These are phyloP conservation scores for Cryptococcus floricola DNA, from an alignment of 1,284 basidiomycete species.

Conservation along the genomic window DNA sequence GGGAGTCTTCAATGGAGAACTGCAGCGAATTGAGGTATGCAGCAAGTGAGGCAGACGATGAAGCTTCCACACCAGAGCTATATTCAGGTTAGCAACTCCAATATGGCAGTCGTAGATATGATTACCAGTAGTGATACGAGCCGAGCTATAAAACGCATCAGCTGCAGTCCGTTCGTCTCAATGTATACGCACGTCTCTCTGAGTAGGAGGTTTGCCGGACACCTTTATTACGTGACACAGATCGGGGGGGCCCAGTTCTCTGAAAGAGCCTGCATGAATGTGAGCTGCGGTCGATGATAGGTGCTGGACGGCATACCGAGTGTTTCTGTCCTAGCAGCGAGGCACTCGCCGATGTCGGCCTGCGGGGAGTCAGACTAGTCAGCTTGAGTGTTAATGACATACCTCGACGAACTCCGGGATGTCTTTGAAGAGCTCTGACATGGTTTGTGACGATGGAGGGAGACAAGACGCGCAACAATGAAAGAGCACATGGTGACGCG, in stretches of 20 bases:
- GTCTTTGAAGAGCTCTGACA: conserved; percentile 57
- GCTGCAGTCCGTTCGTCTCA: background rate
- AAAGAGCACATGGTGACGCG: no score
- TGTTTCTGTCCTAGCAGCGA: conserved; percentile 86
- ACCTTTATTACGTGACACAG: conserved; percentile 94
- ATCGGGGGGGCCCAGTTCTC: conserved; percentile 95
- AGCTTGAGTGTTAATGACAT: conserved; percentile 11
- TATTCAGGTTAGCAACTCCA: conserved; percentile 2
- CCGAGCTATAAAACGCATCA: conserved; percentile 60
- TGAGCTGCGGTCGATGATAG: background rate
- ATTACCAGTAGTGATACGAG: conserved; percentile 76
- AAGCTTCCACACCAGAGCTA: conserved; percentile 92
- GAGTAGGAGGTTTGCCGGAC: conserved; percentile 67
- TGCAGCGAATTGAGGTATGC: conserved; percentile 98
- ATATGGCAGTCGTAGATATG: background rate
- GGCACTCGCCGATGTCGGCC: conserved; percentile 85
- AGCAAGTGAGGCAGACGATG: conserved; percentile 92
- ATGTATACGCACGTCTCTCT: conserved; percentile 68
- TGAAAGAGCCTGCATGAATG: conserved; percentile 68
- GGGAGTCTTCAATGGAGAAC: conserved; percentile 86
- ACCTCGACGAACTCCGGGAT: conserved; percentile 70
- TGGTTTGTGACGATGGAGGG: conserved; percentile 13
- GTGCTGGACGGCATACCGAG: conserved; percentile 61
- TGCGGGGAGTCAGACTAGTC: conserved; percentile 40
- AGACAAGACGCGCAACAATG: background rate